Conservation (phyloP, 257 asterid species). For the Plantago ovata region DNA sequence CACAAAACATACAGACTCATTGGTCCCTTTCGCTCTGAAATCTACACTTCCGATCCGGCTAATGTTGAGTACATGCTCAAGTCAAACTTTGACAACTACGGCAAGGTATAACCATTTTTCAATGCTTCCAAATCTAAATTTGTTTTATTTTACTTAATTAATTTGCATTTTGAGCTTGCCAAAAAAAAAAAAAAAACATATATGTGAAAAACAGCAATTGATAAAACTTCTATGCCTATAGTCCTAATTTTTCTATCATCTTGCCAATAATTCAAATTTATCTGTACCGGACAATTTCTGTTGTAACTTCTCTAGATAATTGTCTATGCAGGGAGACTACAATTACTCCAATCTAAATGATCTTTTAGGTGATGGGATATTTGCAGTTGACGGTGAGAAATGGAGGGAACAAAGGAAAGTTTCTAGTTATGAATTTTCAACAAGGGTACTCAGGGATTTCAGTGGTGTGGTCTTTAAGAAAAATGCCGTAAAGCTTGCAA, state of each 20-base stretch:
- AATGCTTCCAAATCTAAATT: no score
- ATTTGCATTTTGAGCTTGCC: no score
- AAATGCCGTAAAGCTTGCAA: constrained; percentile 48
- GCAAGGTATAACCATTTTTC: constrained; percentile 43
- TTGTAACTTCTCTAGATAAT: neutral
- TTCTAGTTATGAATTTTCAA: constrained; percentile 68
- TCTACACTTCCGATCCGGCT: constrained; percentile 60
- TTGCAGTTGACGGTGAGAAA: constrained; percentile 73
- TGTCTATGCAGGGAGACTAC: constrained; percentile 45
- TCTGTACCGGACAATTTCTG: no score
- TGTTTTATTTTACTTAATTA: no score
- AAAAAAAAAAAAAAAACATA: no score
- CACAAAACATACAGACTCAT: constrained; percentile 57
- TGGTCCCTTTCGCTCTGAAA: constrained; percentile 44
- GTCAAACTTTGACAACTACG: constrained; percentile 58
- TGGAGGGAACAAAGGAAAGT: constrained; percentile 75
- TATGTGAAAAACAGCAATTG: no score
- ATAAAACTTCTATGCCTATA: no score
- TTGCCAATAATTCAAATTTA: no score
- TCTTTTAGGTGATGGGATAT: constrained; percentile 72
- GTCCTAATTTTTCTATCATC: no score
- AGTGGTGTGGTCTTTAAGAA: constrained; percentile 53
- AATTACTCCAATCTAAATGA: constrained; percentile 38
- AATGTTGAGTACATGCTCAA: constrained; percentile 66
- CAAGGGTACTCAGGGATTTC: constrained; percentile 58